Base-by-base conservation (phyloP, 1,139 yeast genomes). In the Suhomyces kunorum region DNA sequence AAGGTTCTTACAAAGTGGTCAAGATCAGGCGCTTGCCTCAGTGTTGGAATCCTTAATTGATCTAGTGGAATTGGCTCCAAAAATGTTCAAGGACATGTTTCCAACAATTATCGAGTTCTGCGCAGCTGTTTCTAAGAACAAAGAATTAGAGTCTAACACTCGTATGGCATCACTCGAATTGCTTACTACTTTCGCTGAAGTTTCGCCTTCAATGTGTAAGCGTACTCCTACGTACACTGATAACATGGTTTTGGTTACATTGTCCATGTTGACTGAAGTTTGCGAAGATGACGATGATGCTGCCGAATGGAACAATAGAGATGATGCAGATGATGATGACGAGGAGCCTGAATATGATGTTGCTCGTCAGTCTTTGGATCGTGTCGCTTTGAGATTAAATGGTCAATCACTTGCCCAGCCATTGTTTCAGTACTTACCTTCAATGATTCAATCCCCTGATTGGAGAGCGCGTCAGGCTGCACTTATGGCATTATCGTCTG, bases 381-480 rank as follows among this genome's bases (percentile, higher is more conserved):
- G 98, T 63, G 85, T 89, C 17, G 78, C 96, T 2, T 75, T 92
- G 51, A 83, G 80, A 55, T 73, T 92, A 40, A 90, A 87, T 29
- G 98, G 97, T 30, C 84, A 83, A 56, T 74, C 84, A 8, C 73
- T 92, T 48, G 94, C 95, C 12, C 83, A 83, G 16, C 95, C 96
- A 16, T 70, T 92, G 43, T 92, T 92, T 66, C 88, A 84, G 56
- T 86, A 81, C 63, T 71, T 92, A 47, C 96, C 97, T 11, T 79
- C 78, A 40, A 85, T 92, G 96, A 66, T 87, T 24, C 71, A 71
- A 42, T 83, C 95, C 1, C 57, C 68, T 28, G 78, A 80, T 47
- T 92, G 98, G 98, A 83, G 95, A 61, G 95, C 89, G 62, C 83
- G 97, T 47, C 96, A 89, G 62, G 98, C 96, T 12, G 96, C 98